Evolutionary conservation across 768 basidiomycete genomes (phyloP), one percentile per base, ranked within the genome.

Genomic region (Sporobolomyces phaffii): DNA sequence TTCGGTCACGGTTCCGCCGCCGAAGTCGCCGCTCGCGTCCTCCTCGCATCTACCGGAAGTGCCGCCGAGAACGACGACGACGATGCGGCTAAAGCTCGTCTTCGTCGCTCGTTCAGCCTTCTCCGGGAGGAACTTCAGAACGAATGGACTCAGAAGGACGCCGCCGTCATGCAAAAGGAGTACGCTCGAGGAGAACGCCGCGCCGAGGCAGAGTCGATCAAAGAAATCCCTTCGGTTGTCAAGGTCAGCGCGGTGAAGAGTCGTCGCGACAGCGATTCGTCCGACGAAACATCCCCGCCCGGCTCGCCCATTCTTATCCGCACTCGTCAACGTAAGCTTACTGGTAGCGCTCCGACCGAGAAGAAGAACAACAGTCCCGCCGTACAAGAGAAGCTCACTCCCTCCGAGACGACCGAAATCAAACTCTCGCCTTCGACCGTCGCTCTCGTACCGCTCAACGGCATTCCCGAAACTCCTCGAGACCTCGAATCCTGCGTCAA

Each of bases 401-500:
- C 56, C 2, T 58, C 56, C 2, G 56, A 58, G n/a, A 44, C 56
- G 8, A 45, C 56, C 33, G 54, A 62, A n/a, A 67, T 67, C 49
- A 61, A 69, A 29, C 62, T 72, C n/a, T 69, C 72, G 22, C 72
- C 64, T 1, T 72, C 72, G 36, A 65, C 65, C 33, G 63, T 66
- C 56, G 68, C 68, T 17, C 72, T 72, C 57, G 68, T 69, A 24
- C 58, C 72, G 7, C 52, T 50, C 33, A 58, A 62, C 43, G 61
- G 64, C 29, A 70, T 72, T 38, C 69, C 47, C 52, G 66, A 58
- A 18, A 54, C 57, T 2, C 61, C 61, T 20, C 72, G 72, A 26
- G 58, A 57, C 1, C 79, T 92, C 11, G 85, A 87, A 43, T 89
- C 91, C 69, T 88, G 87, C 72, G 81, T 90, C 60, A 84, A 87